Conservation (phyloP, 768 basidiomycete species). For the Serendipita vermifera region DNA sequence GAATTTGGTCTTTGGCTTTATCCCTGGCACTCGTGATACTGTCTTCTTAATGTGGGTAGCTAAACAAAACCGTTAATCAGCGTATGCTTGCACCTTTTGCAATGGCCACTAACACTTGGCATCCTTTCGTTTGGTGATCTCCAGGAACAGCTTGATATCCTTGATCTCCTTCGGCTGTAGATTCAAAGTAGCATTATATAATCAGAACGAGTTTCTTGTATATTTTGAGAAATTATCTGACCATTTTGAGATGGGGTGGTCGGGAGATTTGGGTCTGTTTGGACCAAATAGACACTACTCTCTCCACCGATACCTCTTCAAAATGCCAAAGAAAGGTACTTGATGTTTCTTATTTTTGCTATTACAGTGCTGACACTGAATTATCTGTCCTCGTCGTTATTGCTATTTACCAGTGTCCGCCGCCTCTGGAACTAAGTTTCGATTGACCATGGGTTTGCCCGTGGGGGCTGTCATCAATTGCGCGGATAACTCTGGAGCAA, state of each 20-base stretch:
- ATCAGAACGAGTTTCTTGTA: background rate
- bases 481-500: conserved; percentile 98
- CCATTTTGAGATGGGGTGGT: conserved; percentile 1
- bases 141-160: conserved; percentile 98
- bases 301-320: background rate
- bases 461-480: conserved; percentile 93
- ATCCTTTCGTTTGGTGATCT: conserved; percentile 94
- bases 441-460: conserved; percentile 87
- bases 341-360: no score
- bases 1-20: conserved; percentile 84
- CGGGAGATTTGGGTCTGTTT: background rate
- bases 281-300: background rate
- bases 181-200: background rate
- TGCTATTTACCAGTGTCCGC: conserved; percentile 3
- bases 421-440: conserved; percentile 89
- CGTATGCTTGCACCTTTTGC: background rate
- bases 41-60: conserved; percentile 98
- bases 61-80: conserved; percentile 26
- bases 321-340: conserved; percentile 11
- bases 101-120: conserved; percentile 62
- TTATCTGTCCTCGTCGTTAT: background rate
- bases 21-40: conserved; percentile 42
- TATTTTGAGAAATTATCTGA: background rate
- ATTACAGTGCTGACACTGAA: no score
- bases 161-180: conserved; percentile 94